Evolutionary conservation across 108 stramenopile species (phyloP), one percentile per base, ranked within the genome.

Genomic region (Conticribra weissflogii): DNA sequence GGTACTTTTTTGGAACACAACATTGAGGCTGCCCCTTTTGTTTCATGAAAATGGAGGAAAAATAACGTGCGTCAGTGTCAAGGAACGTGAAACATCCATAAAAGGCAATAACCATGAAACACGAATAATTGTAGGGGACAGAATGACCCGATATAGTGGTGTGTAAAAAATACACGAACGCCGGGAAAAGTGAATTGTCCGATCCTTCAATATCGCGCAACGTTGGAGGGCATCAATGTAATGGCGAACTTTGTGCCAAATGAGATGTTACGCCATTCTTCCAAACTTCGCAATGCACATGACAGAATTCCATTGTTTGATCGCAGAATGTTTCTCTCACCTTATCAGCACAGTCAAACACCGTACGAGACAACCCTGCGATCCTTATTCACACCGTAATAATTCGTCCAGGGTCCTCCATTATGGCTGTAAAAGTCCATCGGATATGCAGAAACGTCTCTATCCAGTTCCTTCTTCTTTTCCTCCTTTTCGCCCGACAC

Each of bases 391-490:
- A 62, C 59, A 9, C 79, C 84, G 65, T 91, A 76, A 62, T 96
- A 96, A 71, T 99, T 99, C 41, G 88, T 91, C 98, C 98, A 99
- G 14, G 87, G 85, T 24, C 97, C 96, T 47, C 95, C 87, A 46
- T 68, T 88, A n/a, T 85, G 74, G 21, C 87, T 81, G 74, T 99
- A 99, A 60, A 88, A 99, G 73, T 99, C 98, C 97, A 98, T 98
- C 29, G 98, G 98, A 83, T 99, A 98, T 30, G n/a, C n/a, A n/a
- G n/a, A n/a, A n/a, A n/a, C n/a, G n/a, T n/a, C n/a, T n/a, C 54
- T 70, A 19, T 80, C 76, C 8, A 81, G 81, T 19, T 47, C 34
- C 19, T 53, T 63, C 21, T 66, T 59, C 31, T 0, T 29, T 17
- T 47, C 22, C 14, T 25, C 59, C 44, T 63, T 23, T 73, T 80